phyloP scores from a whole-genome alignment of 305 asterid genomes.

The Euphrasia arctica region DNA sequence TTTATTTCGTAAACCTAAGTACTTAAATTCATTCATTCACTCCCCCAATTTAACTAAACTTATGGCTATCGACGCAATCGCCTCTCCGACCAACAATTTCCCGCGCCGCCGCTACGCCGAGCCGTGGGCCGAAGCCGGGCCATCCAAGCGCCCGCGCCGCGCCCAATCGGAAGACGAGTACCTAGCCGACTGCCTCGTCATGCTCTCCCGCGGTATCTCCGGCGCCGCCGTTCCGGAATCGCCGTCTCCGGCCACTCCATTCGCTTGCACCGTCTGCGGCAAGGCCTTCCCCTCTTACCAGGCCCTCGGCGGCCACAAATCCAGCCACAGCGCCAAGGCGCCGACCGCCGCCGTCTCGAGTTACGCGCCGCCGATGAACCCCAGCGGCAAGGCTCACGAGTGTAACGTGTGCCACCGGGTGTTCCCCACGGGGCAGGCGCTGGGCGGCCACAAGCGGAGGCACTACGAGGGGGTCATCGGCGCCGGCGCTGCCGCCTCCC shows the following conservation, averaged over 20 bases:
- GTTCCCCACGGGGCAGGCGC: conserved; percentile 77
- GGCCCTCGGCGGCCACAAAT: conserved; percentile 84
- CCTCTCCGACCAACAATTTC: conserved; percentile 28
- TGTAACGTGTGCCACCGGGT: conserved; percentile 56
- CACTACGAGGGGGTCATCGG: conserved; percentile 73
- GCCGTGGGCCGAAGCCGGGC: conserved; percentile 38
- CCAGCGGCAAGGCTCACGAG: conserved; percentile 59
- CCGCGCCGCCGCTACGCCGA: conserved; percentile 24
- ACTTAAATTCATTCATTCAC: conserved; percentile 3
- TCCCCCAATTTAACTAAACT: too few relatives aligned
- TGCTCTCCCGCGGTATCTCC: conserved; percentile 37
- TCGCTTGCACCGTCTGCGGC: conserved; percentile 59
- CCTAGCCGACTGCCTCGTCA: conserved; percentile 51
- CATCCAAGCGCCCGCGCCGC: conserved; percentile 11
- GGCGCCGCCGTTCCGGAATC: neutral
- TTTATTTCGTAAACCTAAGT: neutral
- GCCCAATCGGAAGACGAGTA: conserved; percentile 41
- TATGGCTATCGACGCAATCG: conserved; percentile 48
- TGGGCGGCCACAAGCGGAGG: conserved; percentile 88
- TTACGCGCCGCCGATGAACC: neutral
- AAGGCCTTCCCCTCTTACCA: conserved; percentile 57
- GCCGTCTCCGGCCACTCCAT: conserved; percentile 16
- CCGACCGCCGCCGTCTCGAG: conserved; percentile 22
- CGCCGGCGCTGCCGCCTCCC: conserved; percentile 22
- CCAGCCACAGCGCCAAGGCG: conserved; percentile 59